Evolutionary conservation across 164 flowering plant genomes (phyloP).

Genomic region (Nymphaea colorata): DNA sequence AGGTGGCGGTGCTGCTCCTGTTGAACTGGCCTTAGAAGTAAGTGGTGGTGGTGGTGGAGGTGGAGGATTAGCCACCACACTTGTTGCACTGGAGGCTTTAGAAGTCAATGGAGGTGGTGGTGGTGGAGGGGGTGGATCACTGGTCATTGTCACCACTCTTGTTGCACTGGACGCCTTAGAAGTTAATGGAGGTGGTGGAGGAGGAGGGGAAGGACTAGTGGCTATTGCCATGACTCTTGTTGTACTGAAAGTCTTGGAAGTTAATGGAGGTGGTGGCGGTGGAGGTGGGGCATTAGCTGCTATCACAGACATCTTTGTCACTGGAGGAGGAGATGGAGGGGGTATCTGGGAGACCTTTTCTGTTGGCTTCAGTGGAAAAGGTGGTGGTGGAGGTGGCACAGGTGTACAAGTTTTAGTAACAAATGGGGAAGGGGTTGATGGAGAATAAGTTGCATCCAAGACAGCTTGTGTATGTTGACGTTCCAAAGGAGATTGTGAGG

Average conservation of each 20-base stretch:
- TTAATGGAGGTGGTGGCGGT: background rate
- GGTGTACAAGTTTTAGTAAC: constrained; percentile 6
- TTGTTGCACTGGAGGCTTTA: background rate
- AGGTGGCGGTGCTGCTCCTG: constrained; percentile 5
- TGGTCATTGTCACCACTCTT: constrained; percentile 5
- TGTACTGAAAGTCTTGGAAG: background rate
- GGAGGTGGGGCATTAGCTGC: background rate
- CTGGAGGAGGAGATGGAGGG: constrained; percentile 20
- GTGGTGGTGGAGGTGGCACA: constrained; percentile 14
- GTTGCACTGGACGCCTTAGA: no score
- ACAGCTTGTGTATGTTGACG: constrained; percentile 4
- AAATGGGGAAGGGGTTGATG: background rate
- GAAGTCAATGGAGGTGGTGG: constrained; percentile 6
- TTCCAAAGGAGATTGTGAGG: no score
- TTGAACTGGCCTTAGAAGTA: background rate
- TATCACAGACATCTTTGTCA: background rate
- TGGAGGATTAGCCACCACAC: constrained; percentile 10
- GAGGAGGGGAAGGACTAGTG: constrained; percentile 8
- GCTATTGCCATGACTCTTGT: background rate
- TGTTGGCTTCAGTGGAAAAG: constrained; percentile 7
- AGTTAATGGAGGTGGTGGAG: constrained; percentile 8
- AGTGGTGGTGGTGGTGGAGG: constrained; percentile 30
- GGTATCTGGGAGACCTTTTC: constrained; percentile 4
- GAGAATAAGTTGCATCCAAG: background rate
- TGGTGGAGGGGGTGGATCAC: constrained; percentile 20